Conservation (phyloP, 1,139 yeast species). For the Spencermartinsiella ligniputridi region DNA sequence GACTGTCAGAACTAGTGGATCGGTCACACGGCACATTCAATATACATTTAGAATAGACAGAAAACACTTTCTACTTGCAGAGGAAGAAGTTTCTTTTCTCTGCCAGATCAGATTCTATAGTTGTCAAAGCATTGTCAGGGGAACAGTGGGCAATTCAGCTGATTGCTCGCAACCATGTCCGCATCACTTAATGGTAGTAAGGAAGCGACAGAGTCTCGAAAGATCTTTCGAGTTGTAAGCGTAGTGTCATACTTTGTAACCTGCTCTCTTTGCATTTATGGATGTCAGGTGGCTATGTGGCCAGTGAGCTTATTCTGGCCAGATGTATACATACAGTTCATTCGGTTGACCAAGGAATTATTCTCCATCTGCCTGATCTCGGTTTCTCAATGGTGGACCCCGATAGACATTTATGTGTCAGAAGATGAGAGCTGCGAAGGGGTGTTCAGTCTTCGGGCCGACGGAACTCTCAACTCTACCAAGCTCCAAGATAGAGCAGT, state of each 20-base stretch:
- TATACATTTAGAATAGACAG: too few relatives aligned
- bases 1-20: too few relatives aligned
- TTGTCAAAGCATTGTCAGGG: too few relatives aligned
- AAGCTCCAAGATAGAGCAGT: conserved; percentile 45
- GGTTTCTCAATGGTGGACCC: conserved; percentile 32
- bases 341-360: conserved; percentile 35
- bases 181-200: too few relatives aligned
- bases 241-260: conserved; percentile 13
- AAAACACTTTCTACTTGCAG: too few relatives aligned
- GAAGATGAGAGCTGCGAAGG: conserved; percentile 32
- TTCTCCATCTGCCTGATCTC: conserved; percentile 34
- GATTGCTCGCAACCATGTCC: too few relatives aligned
- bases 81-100: too few relatives aligned
- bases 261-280: conserved; percentile 19
- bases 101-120: too few relatives aligned
- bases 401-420: conserved; percentile 31
- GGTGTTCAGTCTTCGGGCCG: conserved; percentile 19
- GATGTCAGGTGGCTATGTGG: conserved; percentile 28
- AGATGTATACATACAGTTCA: conserved; percentile 30
- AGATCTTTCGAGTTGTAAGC: conserved; percentile 7
- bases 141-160: too few relatives aligned
- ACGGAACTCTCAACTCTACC: conserved; percentile 27
- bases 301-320: conserved; percentile 28
- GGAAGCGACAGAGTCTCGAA: not conserved
- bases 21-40: too few relatives aligned